Evolutionary conservation across 495 filamentous ascomycete species (phyloP), one percentile per base, ranked within the genome.

Genomic region (Neurospora sp.): DNA sequence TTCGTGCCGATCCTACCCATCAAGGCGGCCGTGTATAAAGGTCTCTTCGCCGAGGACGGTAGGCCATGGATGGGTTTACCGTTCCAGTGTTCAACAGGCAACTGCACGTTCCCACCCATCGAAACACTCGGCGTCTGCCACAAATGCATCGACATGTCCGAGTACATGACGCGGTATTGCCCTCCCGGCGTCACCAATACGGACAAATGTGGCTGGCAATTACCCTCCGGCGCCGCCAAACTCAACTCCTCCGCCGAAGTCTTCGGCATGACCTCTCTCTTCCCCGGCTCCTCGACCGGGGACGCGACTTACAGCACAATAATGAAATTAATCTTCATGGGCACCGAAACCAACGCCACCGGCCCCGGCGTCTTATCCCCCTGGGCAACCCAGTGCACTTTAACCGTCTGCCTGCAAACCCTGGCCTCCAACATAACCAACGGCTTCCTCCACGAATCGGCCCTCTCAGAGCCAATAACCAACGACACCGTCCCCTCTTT

Each of bases 21-120:
- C 34, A 80, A 81, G 71, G 72, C 79, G n/a, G 79, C 80, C 1
- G 79, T 81, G 24, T 81, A 79, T 43, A 76, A 78, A 54, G 80
- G 80, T 17, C 75, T 81, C 37, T 81, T 79, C 43, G 76, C 79
- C 34, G 76, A 79, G 70, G 75, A 81, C 40, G 73, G 72, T 10
- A 72, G 76, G n/a, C 77, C 79, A 4, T 73, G 72, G 45, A 54
- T 74, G 5, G 66, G 72, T 2, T 45, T 78, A 19, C 75, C 79
- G 10, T 76, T 80, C 28, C 39, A 72, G 4, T 81, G 80, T 70
- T 71, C 70, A 34, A 78, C 74, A 34, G 79, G 79, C 17, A 79
- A 80, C 72, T 81, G 80, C 71, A 78, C 75, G 0, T 81, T 77
- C 71, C 73, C 76, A 5, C 66, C 72, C 7, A 79, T 78, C 38